Evolutionary conservation across 805 yeast species (phyloP).

Genomic region (Kockiozyma suomiensis): DNA sequence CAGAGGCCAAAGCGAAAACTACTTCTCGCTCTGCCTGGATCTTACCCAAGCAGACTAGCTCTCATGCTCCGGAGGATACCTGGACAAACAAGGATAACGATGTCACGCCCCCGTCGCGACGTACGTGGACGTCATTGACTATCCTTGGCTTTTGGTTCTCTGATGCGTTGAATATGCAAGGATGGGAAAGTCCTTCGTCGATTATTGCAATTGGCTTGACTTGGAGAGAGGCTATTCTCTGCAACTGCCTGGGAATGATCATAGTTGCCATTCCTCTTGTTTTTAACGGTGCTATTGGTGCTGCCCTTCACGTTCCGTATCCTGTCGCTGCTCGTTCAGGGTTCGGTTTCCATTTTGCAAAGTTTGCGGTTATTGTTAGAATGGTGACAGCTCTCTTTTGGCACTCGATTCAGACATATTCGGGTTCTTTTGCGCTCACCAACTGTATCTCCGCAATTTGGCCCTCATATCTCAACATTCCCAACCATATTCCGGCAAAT

Average conservation of each 20-base stretch:
- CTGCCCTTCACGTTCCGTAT: slow-evolving; percentile 78
- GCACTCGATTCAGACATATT: slow-evolving; percentile 32
- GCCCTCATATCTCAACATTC: slow-evolving; percentile 33
- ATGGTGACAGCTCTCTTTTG: slow-evolving; percentile 34
- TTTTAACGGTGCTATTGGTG: slow-evolving; percentile 75
- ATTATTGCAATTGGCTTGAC: slow-evolving; percentile 33
- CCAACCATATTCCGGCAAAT: slow-evolving; percentile 31
- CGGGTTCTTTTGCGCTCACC: slow-evolving; percentile 32
- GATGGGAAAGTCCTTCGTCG: slow-evolving; percentile 34
- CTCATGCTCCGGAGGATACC: slow-evolving; percentile 35
- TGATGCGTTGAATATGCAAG: slow-evolving; percentile 33
- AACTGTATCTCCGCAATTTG: slow-evolving; percentile 33
- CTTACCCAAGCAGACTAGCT: slow-evolving; percentile 34
- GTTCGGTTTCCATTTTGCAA: slow-evolving; percentile 55
- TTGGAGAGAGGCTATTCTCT: slow-evolving; percentile 33
- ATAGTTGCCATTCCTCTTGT: slow-evolving; percentile 71
- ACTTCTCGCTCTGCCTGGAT: slow-evolving; percentile 34
- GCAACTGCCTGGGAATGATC: slow-evolving; percentile 33
- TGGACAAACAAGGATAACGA: slow-evolving; percentile 37
- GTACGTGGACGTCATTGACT: slow-evolving; percentile 33
- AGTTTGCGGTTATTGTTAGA: slow-evolving; percentile 30
- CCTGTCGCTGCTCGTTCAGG: slow-evolving; percentile 81
- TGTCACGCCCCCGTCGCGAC: slow-evolving; percentile 29
- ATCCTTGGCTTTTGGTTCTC: slow-evolving; percentile 35
- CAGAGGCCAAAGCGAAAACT: slow-evolving; percentile 28